These are phyloP conservation scores for Vanderwaltozyma polyspora DNA, from an alignment of 805 yeast genomes.

Conservation along the genomic window DNA sequence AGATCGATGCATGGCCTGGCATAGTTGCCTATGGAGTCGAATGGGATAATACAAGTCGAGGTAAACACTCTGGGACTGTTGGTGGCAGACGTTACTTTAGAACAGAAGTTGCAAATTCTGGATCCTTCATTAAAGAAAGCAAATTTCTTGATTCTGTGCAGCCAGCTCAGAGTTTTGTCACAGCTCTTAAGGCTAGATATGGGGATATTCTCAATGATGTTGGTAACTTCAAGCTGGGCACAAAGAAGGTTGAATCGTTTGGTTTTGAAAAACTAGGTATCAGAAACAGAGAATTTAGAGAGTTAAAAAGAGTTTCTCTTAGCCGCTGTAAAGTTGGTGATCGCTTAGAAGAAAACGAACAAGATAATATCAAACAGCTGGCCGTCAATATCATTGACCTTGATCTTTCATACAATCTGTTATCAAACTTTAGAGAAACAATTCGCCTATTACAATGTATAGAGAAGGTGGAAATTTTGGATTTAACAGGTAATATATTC, in stretches of 20 bases:
- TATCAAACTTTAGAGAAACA: conserved; percentile 33
- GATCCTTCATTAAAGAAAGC: conserved; percentile 15
- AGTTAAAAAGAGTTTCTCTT: conserved; percentile 40
- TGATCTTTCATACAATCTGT: conserved; percentile 51
- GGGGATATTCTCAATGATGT: conserved; percentile 25
- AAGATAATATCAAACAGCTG: too few species aligned
- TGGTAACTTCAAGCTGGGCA: conserved; percentile 37
- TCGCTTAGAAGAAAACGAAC: not conserved
- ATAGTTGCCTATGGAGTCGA: conserved; percentile 62
- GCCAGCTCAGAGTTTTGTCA: conserved; percentile 26
- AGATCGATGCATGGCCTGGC: conserved; percentile 50
- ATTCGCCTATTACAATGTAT: conserved; percentile 29
- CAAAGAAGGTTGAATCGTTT: conserved; percentile 46
- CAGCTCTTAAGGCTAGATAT: conserved; percentile 44
- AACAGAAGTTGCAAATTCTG: conserved; percentile 11
- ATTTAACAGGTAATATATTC: conserved; percentile 46
- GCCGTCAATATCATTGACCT: conserved; percentile 26
- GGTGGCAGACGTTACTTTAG: conserved; percentile 47
- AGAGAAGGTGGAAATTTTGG: conserved; percentile 31
- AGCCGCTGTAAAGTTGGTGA: not conserved
- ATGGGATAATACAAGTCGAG: conserved; percentile 66
- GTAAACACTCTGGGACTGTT: conserved; percentile 59
- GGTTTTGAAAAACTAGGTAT: conserved; percentile 52
- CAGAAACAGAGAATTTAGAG: conserved; percentile 36
- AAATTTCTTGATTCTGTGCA: conserved; percentile 27